Evolutionary conservation across 139 green algal species (phyloP), one percentile per base, ranked within the genome.

Genomic region (Diplosphaera chodatii): DNA sequence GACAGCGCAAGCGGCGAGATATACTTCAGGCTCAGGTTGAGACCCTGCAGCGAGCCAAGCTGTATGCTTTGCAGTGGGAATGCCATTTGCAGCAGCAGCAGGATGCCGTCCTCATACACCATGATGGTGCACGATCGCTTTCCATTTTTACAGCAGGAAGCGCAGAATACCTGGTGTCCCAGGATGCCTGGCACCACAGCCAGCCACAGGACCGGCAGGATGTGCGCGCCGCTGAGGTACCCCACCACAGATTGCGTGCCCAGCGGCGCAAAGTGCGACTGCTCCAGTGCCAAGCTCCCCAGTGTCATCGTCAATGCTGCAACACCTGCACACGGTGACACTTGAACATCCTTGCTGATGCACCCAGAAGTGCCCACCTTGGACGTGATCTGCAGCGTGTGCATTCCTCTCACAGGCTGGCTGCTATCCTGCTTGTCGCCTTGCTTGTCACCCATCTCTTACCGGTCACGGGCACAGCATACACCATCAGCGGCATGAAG

Each of bases 401-500:
- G 37, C 37, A 21, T 8, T 48, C 37, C 8, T 48, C 8, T 13
- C 37, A 48, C 10, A 13, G 10, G 13, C 10, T 48, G 37, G 37
- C 10, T 48, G 37, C 10, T 48, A 48, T 48, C 8, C 8, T 8
- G 37, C 37, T 48, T 48, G 37, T 13, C 8, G 10, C 10, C 10
- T 8, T 48, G 37, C 37, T 21, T 48, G 37, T 13, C 37, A n/a
- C n/a, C n/a, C n/a, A n/a, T 48, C 13, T 8, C 48, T 3, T 15
- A 21, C 55, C 67, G 15, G 77, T 94, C 37, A 95, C 88, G 23
- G 86, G 80, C 15, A 77, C 70, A 0, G 87, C 87, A 62, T 94
- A 96, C 23, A 94, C 71, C 68, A 91, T 91, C 28, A 92, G 76
- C 0, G 91, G 91, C 81, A 95, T 90, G 83, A 81, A 91, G 18